Conservation (phyloP, 164 flowering plant genomes). For the Tetrastigma voinierianum region DNA sequence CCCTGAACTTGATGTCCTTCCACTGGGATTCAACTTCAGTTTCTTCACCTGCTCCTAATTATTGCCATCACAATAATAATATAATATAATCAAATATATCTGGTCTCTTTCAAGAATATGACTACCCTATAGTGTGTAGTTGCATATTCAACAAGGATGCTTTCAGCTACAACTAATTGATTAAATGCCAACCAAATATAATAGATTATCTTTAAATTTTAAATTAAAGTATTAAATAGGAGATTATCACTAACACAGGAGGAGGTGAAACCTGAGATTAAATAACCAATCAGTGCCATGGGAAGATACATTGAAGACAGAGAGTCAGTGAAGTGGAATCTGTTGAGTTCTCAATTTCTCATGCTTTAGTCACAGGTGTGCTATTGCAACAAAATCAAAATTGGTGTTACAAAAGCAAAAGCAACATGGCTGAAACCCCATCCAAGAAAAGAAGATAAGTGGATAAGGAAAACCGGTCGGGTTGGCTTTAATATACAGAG, state of each 20-base stretch:
- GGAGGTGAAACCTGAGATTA: too few species aligned
- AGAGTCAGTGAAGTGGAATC: too few species aligned
- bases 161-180: neutral
- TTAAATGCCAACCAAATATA: neutral
- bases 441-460: neutral
- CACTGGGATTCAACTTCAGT: neutral
- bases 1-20: neutral
- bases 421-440: neutral
- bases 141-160: neutral
- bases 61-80: neutral
- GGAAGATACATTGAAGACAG: too few species aligned
- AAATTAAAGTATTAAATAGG: neutral
- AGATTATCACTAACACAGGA: neutral
- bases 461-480: neutral
- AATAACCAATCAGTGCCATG: too few species aligned
- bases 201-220: neutral
- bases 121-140: neutral
- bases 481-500: conserved; percentile 3
- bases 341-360: too few species aligned
- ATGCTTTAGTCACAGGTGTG: too few species aligned
- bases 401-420: conserved; percentile 4
- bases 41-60: conserved; percentile 9
- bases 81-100: neutral
- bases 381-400: conserved; percentile 4
- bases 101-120: neutral